Base-by-base conservation (phyloP, 2,329 filamentous ascomycete genomes). In the Ophiostoma australiae region DNA sequence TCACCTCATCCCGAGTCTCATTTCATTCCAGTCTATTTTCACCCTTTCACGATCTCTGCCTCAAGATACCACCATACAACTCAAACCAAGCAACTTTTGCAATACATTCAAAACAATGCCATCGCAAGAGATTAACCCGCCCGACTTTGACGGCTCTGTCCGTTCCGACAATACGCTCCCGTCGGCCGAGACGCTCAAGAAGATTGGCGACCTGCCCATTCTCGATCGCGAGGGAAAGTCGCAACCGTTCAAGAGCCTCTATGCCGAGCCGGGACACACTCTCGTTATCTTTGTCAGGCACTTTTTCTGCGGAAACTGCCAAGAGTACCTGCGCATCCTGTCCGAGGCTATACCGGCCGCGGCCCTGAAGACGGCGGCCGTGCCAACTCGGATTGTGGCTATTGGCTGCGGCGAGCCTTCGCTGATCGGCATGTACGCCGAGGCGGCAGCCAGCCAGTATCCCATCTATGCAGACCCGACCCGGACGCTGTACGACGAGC, bases 251-350 rank as follows among this genome's bases (percentile, higher is more conserved):
- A 85, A 85, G 78, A 87, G 84, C 75, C 80, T 91, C 37, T 90
- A 89, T 77, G 83, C 82, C 4, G 81, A 78, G 67, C 85, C 85
- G 70, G 82, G 82, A 2, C 82, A 88, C 2, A 86, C 91, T 37
- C 82, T 94, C 41, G 80, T 93, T 61, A 87, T 93, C 74, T 93
- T 94, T 77, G 84, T 94, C 71, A 85, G 91, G 65, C 91, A 93
- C 80, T 94, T 93, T 80, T 93, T 91, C 83, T 93, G 91, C 77
- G 90, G 90, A 48, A 91, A 89, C 78, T 93, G 91, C 80, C 91
- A 93, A 78, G 89, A 92, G 77, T 93, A 91, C 78, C 81, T 93
- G 33, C 86, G 86, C 72, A 82, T 84, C 4, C 82, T 93, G 23
- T 85, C 87, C 41, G 81, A 84, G 23, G 83, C 85, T 67, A 83